Evolutionary conservation across 306 rosid species (phyloP), one percentile per base, ranked within the genome.

Genomic region (Cicer cuneatum): DNA sequence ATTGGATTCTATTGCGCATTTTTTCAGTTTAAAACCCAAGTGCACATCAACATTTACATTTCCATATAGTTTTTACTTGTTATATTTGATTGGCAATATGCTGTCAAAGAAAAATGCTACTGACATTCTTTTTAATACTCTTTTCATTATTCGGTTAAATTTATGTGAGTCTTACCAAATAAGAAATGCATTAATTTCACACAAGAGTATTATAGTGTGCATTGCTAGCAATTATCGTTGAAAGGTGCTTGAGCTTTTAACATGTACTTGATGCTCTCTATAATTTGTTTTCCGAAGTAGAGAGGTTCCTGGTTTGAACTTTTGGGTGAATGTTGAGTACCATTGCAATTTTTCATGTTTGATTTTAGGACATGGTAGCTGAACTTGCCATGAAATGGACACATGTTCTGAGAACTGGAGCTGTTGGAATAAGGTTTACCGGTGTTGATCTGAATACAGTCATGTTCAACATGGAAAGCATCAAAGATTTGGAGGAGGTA

Each of bases 331-430:
- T 41, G 66, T 41, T 49, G 56, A 52, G 45, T 29, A 35, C n/a
- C 52, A 11, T 54, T 42, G 68, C 54, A 49, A 29, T 42, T 51
- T 42, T 47, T 39, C 67, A 33, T 56, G 43, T 59, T 61, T 85
- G 4, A 43, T 79, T 83, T 72, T 76, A 93, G 98, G 95, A 94
- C 19, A 75, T 24, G 77, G 97, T 91, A 63, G 80, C 89, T 61
- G 91, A 86, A 83, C 80, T 84, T 69, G 93, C 96, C 52, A 91
- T 77, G 92, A 90, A 85, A 76, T 94, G 98, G 98, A 89, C 91
- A 52, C 84, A 88, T 2, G 87, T 94, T 68, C 70, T 90, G 83
- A 91, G 89, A 83, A 87, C 94, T 7, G 98, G 96, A 82, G 87
- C 88, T 10, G 9, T 94, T 16, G 97, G 82, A 37, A 89, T 73